A percentile compares a stretch with the other conserved stretches of the same genome.
Evolutionary conservation across 805 yeast species (phyloP).

Genomic region (Candida hungchunana): DNA sequence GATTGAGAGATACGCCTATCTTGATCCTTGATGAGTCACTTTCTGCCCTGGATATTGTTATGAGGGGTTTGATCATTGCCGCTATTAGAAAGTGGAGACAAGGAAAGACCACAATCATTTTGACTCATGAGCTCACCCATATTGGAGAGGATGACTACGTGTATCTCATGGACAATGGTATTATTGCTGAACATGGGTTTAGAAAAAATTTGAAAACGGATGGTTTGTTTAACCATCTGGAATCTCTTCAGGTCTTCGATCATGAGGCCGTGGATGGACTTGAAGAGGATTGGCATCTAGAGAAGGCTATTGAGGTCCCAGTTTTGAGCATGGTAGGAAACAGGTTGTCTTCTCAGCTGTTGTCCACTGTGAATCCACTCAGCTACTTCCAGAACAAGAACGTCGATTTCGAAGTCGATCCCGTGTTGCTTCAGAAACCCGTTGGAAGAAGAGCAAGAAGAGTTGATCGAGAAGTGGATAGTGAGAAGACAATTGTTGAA

Average conservation of each 20-base stretch:
- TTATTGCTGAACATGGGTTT: constrained; percentile 41
- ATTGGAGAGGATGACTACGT: constrained; percentile 57
- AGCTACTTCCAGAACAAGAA: constrained; percentile 11
- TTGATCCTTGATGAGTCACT: constrained; percentile 82
- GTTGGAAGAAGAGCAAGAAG: constrained; percentile 8
- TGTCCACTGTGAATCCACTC: constrained; percentile 20
- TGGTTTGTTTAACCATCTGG: constrained; percentile 19
- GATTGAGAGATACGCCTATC: constrained; percentile 65
- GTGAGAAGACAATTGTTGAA: constrained; percentile 7
- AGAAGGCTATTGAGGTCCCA: constrained; percentile 1
- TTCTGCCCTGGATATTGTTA: constrained; percentile 67
- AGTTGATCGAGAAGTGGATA: neutral
- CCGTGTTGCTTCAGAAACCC: neutral
- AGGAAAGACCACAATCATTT: constrained; percentile 69
- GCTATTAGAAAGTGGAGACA: constrained; percentile 56
- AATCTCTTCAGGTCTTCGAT: constrained; percentile 16
- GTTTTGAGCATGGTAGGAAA: constrained; percentile 4
- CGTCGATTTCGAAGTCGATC: constrained; percentile 9
- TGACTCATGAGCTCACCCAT: constrained; percentile 72
- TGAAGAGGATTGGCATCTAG: too few relatives aligned
- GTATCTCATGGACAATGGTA: constrained; percentile 56
- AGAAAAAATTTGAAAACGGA: constrained; percentile 30
- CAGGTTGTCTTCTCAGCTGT: constrained; percentile 18
- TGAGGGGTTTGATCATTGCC: constrained; percentile 42
- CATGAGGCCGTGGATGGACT: constrained; percentile 1